Evolutionary conservation across 257 asterid genomes (phyloP).

Genomic region (Asclepias syriaca): DNA sequence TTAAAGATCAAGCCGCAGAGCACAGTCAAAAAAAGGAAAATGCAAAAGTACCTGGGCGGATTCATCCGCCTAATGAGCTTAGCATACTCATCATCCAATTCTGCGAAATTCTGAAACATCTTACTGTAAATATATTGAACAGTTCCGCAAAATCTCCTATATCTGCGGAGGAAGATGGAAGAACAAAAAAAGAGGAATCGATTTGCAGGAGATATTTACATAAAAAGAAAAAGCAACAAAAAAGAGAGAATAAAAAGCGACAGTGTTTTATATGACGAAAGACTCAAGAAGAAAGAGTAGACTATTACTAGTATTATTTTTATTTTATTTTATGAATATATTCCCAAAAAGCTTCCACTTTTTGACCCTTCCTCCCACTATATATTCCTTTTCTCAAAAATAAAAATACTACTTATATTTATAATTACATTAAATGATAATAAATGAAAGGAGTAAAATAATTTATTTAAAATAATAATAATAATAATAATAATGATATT

Average conservation of each 20-base stretch:
- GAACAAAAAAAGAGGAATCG: slow-evolving; percentile 8
- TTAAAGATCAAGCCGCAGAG: not conserved
- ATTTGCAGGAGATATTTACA: not conserved
- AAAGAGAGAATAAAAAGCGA: not conserved
- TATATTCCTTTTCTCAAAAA: too few relatives aligned
- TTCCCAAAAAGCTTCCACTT: too few relatives aligned
- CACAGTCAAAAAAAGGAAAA: not conserved
- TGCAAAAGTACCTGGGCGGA: slow-evolving; percentile 51
- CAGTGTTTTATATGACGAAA: too few relatives aligned
- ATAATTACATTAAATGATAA: too few relatives aligned
- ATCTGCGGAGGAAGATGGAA: slow-evolving; percentile 28
- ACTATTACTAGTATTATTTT: too few relatives aligned
- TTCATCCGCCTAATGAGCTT: slow-evolving; percentile 68
- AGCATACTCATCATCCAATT: slow-evolving; percentile 70
- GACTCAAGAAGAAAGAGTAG: not conserved
- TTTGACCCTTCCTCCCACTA: too few relatives aligned
- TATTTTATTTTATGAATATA: too few relatives aligned
- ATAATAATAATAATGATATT: too few relatives aligned
- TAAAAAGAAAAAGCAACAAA: not conserved
- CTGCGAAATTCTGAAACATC: slow-evolving; percentile 25
- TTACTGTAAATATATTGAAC: not conserved
- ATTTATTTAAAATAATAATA: too few relatives aligned
- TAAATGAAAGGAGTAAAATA: too few relatives aligned
- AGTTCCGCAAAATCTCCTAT: slow-evolving; percentile 35
- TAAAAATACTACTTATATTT: too few relatives aligned